A percentile compares a stretch with the other conserved stretches of the same genome.
These are phyloP conservation scores for Shiraia sp. DNA, from an alignment of 2,329 filamentous ascomycete species.

Conservation along the genomic window DNA sequence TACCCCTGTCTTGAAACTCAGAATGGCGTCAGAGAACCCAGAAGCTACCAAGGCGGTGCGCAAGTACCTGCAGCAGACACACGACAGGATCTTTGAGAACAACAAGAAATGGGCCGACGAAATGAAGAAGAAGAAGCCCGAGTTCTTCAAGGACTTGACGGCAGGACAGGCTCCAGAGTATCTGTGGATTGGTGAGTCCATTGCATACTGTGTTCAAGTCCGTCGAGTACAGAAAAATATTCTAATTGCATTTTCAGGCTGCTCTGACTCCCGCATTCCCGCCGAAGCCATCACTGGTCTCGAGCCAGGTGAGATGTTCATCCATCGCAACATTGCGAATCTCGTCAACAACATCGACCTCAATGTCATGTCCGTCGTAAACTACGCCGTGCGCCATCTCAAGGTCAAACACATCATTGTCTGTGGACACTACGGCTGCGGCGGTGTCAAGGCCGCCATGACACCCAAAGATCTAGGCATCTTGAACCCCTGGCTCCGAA, in stretches of 20 bases:
- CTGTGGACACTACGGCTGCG: constrained; percentile 70
- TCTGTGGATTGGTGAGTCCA: constrained; percentile 52
- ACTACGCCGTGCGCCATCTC: constrained; percentile 47
- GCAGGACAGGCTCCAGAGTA: constrained; percentile 71
- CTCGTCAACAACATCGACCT: constrained; percentile 47
- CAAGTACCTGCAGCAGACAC: constrained; percentile 64
- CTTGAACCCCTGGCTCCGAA: constrained; percentile 73
- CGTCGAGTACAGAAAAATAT: neutral
- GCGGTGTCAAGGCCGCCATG: constrained; percentile 65
- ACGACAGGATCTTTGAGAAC: constrained; percentile 70
- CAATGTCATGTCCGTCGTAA: constrained; percentile 47
- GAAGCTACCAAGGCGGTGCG: constrained; percentile 28
- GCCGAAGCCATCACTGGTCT: constrained; percentile 48
- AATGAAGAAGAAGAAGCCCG: constrained; percentile 62
- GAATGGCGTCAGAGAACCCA: constrained; percentile 27
- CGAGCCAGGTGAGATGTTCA: constrained; percentile 39
- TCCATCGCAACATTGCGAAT: constrained; percentile 43
- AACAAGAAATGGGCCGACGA: constrained; percentile 68
- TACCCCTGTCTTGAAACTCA: constrained; percentile 9
- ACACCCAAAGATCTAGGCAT: constrained; percentile 71
- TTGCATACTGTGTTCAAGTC: neutral
- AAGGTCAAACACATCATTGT: constrained; percentile 70
- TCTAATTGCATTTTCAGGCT: constrained; percentile 25
- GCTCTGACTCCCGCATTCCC: constrained; percentile 46
- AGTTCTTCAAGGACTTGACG: constrained; percentile 67